phyloP scores from a whole-genome alignment of 345 rosid species.

The Eucalyptus curtisii region DNA sequence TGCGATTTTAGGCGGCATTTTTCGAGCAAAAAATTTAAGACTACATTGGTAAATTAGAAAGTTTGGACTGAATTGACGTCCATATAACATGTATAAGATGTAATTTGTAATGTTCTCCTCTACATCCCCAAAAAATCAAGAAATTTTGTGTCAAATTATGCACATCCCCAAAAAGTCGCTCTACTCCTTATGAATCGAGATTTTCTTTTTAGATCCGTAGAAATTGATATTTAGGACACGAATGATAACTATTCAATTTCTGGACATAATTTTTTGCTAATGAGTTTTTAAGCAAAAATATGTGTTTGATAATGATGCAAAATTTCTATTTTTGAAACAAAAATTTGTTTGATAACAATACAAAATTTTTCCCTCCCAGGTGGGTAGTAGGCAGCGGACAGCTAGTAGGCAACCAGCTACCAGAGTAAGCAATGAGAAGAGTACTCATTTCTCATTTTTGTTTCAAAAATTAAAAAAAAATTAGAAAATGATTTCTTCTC shows the following conservation, averaged over 20 bases:
- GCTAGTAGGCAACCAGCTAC: accelerated
- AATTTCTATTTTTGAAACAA: too few species aligned
- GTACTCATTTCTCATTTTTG: too few species aligned
- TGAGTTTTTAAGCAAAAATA: too few species aligned
- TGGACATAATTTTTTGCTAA: too few species aligned
- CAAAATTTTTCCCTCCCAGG: too few species aligned
- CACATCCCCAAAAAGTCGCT: not conserved
- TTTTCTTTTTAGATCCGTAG: not conserved
- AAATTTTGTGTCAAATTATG: not conserved
- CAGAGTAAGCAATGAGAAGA: too few species aligned
- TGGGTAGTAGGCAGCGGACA: accelerated
- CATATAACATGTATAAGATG: not conserved
- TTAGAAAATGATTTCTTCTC: accelerated
- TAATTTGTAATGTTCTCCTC: not conserved
- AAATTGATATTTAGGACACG: not conserved
- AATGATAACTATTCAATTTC: too few species aligned
- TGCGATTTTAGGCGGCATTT: not conserved
- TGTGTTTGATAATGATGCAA: accelerated
- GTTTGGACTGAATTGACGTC: accelerated
- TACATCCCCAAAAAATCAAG: not conserved
- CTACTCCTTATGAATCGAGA: too few species aligned
- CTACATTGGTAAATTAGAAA: not conserved
- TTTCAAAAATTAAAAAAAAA: too few species aligned
- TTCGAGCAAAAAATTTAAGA: not conserved
- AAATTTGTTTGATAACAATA: accelerated